A percentile compares a stretch with the other conserved stretches of the same genome.
phyloP scores from a whole-genome alignment of 768 basidiomycete genomes.

The Kwoniella shandongensis region DNA sequence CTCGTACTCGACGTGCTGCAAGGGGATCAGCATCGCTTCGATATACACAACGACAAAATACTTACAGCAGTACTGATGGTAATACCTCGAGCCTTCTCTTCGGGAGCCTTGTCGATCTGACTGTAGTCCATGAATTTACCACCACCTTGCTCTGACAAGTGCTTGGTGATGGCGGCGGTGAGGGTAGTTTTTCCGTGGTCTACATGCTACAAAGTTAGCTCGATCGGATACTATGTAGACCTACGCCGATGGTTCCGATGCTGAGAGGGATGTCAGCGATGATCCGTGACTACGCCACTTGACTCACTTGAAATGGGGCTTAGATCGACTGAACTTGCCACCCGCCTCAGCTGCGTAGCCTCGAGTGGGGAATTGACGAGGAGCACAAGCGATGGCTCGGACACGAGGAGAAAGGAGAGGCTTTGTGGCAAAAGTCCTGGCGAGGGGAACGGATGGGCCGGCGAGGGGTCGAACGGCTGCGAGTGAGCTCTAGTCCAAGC shows the following conservation, averaged over 20 bases:
- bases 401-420: conserved; percentile 16
- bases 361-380: conserved; percentile 19
- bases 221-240: conserved; percentile 7
- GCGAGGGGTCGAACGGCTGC: conserved; percentile 26
- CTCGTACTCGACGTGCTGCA: conserved; percentile 90
- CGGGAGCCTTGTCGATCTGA: conserved; percentile 98
- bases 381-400: conserved; percentile 11
- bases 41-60: neutral
- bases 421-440: conserved; percentile 18
- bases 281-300: conserved; percentile 10
- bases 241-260: conserved; percentile 55
- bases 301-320: conserved; percentile 56
- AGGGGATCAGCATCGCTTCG: neutral
- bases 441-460: conserved; percentile 28
- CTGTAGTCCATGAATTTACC: conserved; percentile 87
- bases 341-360: conserved; percentile 51
- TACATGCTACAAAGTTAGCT: conserved; percentile 48
- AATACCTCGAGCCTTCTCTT: conserved; percentile 99
- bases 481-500: neutral
- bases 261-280: conserved; percentile 25
- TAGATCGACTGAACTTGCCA: conserved; percentile 50
- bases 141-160: conserved; percentile 73
- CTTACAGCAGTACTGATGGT: conserved; percentile 86
- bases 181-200: conserved; percentile 56
- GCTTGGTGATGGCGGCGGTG: conserved; percentile 67